Base-by-base conservation (phyloP, 2,329 filamentous ascomycete species). In the Fusarium pseudocircinatum region DNA sequence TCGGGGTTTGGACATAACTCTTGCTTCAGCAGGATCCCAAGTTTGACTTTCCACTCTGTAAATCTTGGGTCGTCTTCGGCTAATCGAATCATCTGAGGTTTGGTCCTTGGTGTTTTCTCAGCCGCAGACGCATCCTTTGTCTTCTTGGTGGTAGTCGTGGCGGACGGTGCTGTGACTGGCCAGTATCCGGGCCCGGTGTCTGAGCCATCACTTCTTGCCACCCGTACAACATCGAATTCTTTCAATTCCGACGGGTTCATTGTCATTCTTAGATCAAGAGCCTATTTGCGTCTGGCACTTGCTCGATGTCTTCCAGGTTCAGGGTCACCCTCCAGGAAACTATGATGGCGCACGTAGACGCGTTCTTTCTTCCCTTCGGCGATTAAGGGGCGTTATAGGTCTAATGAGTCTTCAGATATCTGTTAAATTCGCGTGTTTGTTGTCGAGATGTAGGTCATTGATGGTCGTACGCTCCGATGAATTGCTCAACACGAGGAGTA, bases 131-230 rank as follows among this genome's bases (percentile, higher is more conserved):
- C 70, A 30, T 84, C 82, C 69, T 84, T 84, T 11, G 80, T 65
- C 70, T 83, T 83, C 65, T 85, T 84, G 0, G 75, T 74, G 24
- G 82, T 72, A 28, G 80, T 73, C 36, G 74, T 63, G 26, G 80
- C 57, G 34, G 78, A 69, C 7, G 78, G 60, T 56, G 78, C 50
- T 32, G 72, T 77, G 65, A 81, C 65, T 22, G 83, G 83, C 84
- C 84, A 85, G 74, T 85, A 85, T 15, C 83, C 84, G 1, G 83
- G 83, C 6, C 84, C 84, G 13, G 80, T 82, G 57, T 86, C 84
- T 47, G 80, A 80, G 24, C 85, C 85, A 78, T 87, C 85, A 72
- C 83, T 86, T 57, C 85, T 83, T 11, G 80, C 81, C 44, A 87
- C 80, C 57, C 80, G 79, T 28, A 87, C 77, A 28, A 84, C 77